Conservation (phyloP, 2,329 filamentous ascomycete genomes). For the Ampelomyces quisqualis region DNA sequence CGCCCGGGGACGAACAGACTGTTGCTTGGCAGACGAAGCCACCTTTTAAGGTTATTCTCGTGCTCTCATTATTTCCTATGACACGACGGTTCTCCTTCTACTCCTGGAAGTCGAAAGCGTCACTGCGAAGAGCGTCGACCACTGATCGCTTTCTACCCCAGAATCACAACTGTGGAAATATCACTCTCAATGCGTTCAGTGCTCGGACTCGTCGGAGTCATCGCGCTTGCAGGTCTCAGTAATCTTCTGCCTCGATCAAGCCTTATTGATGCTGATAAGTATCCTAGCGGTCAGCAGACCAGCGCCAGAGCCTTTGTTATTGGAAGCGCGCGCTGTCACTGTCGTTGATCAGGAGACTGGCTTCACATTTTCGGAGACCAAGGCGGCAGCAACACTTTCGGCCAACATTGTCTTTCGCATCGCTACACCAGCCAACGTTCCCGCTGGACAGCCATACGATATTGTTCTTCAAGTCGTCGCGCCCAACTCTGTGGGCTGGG, state of each 20-base stretch:
- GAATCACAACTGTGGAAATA: no score
- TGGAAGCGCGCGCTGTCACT: slow-evolving; percentile 17
- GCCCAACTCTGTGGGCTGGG: slow-evolving; percentile 32
- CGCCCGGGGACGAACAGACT: slow-evolving; percentile 26
- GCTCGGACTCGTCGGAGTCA: slow-evolving; percentile 15
- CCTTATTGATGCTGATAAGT: background rate
- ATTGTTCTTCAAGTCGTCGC: slow-evolving; percentile 33
- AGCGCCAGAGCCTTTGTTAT: slow-evolving; percentile 1
- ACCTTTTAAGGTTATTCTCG: slow-evolving; percentile 27
- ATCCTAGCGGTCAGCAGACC: slow-evolving; percentile 16
- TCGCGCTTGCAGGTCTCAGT: slow-evolving; percentile 26
- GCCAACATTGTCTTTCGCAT: slow-evolving; percentile 33
- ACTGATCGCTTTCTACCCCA: no score
- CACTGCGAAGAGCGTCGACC: no score
- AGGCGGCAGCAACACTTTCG: slow-evolving; percentile 28
- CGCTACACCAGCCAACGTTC: slow-evolving; percentile 25
- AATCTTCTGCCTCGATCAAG: background rate
- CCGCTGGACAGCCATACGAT: slow-evolving; percentile 24
- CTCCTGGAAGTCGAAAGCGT: no score
- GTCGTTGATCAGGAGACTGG: slow-evolving; percentile 34
- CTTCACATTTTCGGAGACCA: slow-evolving; percentile 38
- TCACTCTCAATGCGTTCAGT: slow-evolving; percentile 30
- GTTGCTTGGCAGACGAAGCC: slow-evolving; percentile 25
- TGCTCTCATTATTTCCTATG: no score
- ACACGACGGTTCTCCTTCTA: no score